Conservation (phyloP, 2,329 filamentous ascomycete species). For the Penicillium oxalicum region DNA sequence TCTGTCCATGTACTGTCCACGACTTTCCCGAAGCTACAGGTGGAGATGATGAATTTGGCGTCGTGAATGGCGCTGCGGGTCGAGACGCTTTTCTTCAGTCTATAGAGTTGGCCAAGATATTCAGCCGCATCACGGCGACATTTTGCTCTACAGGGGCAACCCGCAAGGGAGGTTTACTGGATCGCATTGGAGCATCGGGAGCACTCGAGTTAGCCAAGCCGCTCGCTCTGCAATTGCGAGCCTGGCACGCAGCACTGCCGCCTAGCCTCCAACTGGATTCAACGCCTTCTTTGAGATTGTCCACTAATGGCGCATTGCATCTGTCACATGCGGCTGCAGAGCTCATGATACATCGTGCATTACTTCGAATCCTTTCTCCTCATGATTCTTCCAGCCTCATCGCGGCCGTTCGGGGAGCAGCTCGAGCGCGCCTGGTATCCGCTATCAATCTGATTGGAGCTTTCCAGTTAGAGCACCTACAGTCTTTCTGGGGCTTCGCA, state of each 20-base stretch:
- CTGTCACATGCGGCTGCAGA: constrained; percentile 9
- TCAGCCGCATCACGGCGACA: constrained; percentile 6
- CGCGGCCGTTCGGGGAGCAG: constrained; percentile 32
- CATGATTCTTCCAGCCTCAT: constrained; percentile 19
- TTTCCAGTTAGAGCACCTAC: constrained; percentile 41
- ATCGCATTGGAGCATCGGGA: constrained; percentile 7
- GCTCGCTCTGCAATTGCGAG: constrained; percentile 5
- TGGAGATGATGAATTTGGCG: constrained; percentile 16
- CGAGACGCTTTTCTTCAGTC: constrained; percentile 6
- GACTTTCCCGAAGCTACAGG: constrained; percentile 40
- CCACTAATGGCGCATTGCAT: constrained; percentile 6
- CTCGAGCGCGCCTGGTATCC: constrained; percentile 38
- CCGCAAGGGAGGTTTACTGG: constrained; percentile 4
- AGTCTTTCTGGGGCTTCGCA: constrained; percentile 45
- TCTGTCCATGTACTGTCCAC: constrained; percentile 39
- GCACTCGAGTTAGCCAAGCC: constrained; percentile 7
- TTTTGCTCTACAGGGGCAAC: constrained; percentile 10
- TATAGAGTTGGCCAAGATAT: constrained; percentile 11
- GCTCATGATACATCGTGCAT: constrained; percentile 10
- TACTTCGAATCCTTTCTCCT: constrained; percentile 7
- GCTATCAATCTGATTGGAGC: constrained; percentile 43
- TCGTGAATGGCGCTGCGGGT: constrained; percentile 3
- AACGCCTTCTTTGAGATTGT: constrained; percentile 4
- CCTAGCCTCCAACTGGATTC: constrained; percentile 6
- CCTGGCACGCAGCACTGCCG: constrained; percentile 9